Evolutionary conservation across 345 rosid species (phyloP).

Genomic region (Lepidium aucheri): DNA sequence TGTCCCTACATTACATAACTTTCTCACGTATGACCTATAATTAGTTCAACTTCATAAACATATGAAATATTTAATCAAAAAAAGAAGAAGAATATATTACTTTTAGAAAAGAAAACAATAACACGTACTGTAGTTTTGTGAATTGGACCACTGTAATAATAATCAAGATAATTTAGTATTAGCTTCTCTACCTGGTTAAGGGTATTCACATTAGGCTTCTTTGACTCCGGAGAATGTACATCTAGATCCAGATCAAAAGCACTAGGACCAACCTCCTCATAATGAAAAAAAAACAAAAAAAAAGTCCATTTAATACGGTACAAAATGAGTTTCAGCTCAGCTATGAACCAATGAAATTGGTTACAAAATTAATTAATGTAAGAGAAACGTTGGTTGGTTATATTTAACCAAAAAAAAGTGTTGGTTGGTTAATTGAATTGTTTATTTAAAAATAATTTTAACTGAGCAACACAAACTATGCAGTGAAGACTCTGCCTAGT

Average conservation of each 20-base stretch:
- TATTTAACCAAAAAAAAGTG: too few species aligned
- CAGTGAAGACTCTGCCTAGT: not conserved
- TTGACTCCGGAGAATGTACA: too few species aligned
- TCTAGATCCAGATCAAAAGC: too few species aligned
- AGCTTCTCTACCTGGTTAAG: not conserved
- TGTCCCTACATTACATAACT: slow-evolving; percentile 7
- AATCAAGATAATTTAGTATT: not conserved
- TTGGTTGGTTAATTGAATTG: not conserved
- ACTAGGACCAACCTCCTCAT: too few species aligned
- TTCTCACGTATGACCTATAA: not conserved
- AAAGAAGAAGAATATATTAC: too few species aligned
- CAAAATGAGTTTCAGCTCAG: not conserved
- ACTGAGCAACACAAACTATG: not conserved
- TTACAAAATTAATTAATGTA: not conserved
- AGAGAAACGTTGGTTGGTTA: not conserved
- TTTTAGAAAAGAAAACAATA: not conserved
- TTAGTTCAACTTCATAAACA: not conserved
- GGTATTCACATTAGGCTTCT: too few species aligned
- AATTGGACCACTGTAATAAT: slow-evolving; percentile 21
- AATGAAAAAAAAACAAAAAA: too few species aligned
- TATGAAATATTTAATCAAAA: too few species aligned
- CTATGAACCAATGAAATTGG: not conserved
- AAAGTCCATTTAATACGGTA: not conserved
- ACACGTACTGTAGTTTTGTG: not conserved
- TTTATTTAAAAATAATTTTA: not conserved